These are phyloP conservation scores for Fusarium hostae DNA, from an alignment of 2,329 filamentous ascomycete genomes.

Conservation along the genomic window DNA sequence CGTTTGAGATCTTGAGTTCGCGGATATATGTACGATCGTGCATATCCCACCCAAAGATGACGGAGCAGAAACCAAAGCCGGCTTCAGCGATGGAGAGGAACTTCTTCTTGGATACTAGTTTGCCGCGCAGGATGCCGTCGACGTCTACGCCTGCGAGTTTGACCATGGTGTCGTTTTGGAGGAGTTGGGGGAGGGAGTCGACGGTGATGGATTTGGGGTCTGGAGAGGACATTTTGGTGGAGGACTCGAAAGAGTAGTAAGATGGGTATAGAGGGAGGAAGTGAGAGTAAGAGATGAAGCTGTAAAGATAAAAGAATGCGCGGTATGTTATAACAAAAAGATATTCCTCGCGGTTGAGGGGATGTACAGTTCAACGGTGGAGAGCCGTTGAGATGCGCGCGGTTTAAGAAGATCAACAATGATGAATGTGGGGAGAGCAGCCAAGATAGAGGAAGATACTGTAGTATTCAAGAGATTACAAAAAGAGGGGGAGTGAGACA, in stretches of 20 bases:
- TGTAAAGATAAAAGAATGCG: neutral
- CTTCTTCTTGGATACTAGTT: constrained; percentile 92
- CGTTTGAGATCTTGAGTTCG: constrained; percentile 88
- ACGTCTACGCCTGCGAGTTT: constrained; percentile 91
- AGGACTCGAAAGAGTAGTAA: no score
- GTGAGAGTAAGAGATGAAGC: neutral
- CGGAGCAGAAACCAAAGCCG: constrained; percentile 93
- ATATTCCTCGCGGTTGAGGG: neutral
- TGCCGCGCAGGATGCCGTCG: constrained; percentile 87
- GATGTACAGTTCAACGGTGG: neutral
- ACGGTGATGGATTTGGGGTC: constrained; percentile 61
- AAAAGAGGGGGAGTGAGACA: constrained; percentile 15
- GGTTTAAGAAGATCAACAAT: neutral
- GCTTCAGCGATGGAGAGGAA: constrained; percentile 83
- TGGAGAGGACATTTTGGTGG: constrained; percentile 41
- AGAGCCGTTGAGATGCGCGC: constrained; percentile 14
- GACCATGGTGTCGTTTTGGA: constrained; percentile 78
- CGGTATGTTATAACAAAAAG: neutral
- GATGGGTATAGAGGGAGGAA: neutral
- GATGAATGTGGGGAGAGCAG: neutral
- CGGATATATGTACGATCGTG: constrained; percentile 90
- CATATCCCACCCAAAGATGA: constrained; percentile 98
- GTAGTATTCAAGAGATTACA: neutral
- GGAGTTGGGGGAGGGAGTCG: constrained; percentile 72
- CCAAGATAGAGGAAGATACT: neutral